Conservation (phyloP, 1,284 basidiomycete species). For the Ustilago vetiveriae region DNA sequence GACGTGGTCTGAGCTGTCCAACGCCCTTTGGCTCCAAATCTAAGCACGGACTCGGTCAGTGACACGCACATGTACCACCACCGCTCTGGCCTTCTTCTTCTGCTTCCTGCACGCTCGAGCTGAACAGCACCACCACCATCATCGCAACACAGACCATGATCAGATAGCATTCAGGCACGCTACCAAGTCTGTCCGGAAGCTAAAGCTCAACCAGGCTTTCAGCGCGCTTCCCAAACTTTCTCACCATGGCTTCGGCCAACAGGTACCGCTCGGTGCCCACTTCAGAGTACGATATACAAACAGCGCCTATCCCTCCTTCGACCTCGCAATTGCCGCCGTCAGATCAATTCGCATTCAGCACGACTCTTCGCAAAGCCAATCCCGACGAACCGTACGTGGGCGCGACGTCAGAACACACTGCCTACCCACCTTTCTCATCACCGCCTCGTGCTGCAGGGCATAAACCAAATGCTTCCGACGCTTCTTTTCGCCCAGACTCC, state of each 20-base stretch:
- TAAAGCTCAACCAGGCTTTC: no score
- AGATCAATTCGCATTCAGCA: slow-evolving; percentile 54
- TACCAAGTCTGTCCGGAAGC: no score
- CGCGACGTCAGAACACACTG: not conserved
- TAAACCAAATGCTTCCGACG: slow-evolving; percentile 23
- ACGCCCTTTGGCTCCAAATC: no score
- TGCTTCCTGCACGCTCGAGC: not conserved
- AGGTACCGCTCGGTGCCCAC: slow-evolving; percentile 29
- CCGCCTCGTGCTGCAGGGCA: slow-evolving; percentile 26
- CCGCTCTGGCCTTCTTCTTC: not conserved
- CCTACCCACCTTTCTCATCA: slow-evolving; percentile 27
- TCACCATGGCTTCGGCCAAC: slow-evolving; percentile 30
- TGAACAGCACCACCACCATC: not conserved
- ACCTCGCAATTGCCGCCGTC: slow-evolving; percentile 16
- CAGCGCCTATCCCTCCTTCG: slow-evolving; percentile 14
- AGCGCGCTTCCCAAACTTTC: no score
- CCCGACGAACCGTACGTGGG: slow-evolving; percentile 32
- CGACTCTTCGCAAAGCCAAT: slow-evolving; percentile 45
- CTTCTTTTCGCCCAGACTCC: slow-evolving; percentile 1
- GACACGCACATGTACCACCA: not conserved
- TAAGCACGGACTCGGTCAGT: not conserved
- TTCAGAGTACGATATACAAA: slow-evolving; percentile 25
- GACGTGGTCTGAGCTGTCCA: no score
- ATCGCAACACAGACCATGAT: not conserved
- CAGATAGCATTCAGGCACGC: not conserved